phyloP scores from a whole-genome alignment of 139 green algal genomes.

The Astrephomene gubernaculifera region DNA sequence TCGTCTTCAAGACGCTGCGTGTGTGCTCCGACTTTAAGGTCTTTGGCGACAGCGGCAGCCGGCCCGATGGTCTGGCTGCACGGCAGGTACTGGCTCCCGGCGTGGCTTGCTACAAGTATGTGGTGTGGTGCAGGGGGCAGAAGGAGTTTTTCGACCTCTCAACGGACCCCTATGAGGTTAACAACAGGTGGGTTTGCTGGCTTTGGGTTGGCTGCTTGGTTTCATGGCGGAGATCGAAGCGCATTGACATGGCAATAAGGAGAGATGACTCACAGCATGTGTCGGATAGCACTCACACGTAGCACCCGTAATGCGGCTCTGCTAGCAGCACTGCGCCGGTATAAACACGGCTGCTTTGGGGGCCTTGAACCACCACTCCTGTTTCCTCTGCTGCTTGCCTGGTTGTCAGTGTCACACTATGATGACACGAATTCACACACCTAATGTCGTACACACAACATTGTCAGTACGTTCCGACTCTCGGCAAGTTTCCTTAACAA shows the following conservation, averaged over 20 bases:
- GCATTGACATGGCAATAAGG: neutral
- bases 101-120: slow-evolving; percentile 26
- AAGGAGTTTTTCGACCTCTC: slow-evolving; percentile 31
- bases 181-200: slow-evolving; percentile 5
- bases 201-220: neutral
- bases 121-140: slow-evolving; percentile 26
- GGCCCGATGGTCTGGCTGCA: neutral
- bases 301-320: neutral
- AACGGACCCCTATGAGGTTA: slow-evolving; percentile 9
- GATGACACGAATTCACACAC: neutral
- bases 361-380: neutral
- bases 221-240: neutral
- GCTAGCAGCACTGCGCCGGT: neutral
- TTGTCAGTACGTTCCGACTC: neutral
- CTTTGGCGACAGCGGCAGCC: neutral
- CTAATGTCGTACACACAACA: neutral
- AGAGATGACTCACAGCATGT: neutral
- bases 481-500: neutral
- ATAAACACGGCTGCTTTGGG: neutral
- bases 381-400: neutral
- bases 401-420: neutral
- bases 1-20: neutral
- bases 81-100: neutral
- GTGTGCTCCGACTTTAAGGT: neutral
- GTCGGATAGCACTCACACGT: neutral